Conservation (phyloP, 352 stramenopile species). For the Phytopythium delawarense region DNA sequence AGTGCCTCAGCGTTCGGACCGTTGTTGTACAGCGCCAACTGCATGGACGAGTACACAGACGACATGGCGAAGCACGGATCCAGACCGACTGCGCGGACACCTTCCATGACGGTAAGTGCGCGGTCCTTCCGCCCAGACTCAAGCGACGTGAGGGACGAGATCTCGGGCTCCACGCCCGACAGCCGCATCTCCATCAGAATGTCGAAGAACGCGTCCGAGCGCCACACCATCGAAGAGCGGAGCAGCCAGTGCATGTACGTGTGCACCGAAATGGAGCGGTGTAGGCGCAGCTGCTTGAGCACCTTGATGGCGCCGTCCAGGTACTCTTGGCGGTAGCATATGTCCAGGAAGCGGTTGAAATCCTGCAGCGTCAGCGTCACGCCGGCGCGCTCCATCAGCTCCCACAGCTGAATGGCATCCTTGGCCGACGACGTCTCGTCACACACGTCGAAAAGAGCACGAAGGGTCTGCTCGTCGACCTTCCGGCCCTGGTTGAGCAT, state of each 20-base stretch:
- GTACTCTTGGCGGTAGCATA: slow-evolving; percentile 77
- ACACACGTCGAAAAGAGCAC: slow-evolving; percentile 66
- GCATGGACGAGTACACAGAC: slow-evolving; percentile 80
- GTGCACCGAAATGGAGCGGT: slow-evolving; percentile 57
- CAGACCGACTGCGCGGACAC: slow-evolving; percentile 72
- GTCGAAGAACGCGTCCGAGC: slow-evolving; percentile 80
- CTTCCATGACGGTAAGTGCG: slow-evolving; percentile 85
- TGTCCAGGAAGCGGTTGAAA: slow-evolving; percentile 67
- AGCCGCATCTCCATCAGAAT: slow-evolving; percentile 86
- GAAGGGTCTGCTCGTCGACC: slow-evolving; percentile 68
- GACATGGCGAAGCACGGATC: slow-evolving; percentile 87
- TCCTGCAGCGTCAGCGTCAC: slow-evolving; percentile 50
- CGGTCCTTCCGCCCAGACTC: slow-evolving; percentile 81
- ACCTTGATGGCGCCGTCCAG: slow-evolving; percentile 75
- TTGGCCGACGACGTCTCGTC: slow-evolving; percentile 58
- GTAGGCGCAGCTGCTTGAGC: slow-evolving; percentile 67
- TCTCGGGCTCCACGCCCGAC: slow-evolving; percentile 72
- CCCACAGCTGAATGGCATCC: slow-evolving; percentile 67
- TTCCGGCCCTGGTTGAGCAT: slow-evolving; percentile 86
- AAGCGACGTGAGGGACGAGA: slow-evolving; percentile 80
- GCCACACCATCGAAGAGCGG: slow-evolving; percentile 73
- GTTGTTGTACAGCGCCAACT: slow-evolving; percentile 66
- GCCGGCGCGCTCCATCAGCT: slow-evolving; percentile 60
- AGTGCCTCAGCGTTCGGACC: slow-evolving; percentile 47
- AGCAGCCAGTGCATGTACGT: slow-evolving; percentile 87